Evolutionary conservation across 495 filamentous ascomycete species (phyloP).

Genomic region (Xylaria nigripes): DNA sequence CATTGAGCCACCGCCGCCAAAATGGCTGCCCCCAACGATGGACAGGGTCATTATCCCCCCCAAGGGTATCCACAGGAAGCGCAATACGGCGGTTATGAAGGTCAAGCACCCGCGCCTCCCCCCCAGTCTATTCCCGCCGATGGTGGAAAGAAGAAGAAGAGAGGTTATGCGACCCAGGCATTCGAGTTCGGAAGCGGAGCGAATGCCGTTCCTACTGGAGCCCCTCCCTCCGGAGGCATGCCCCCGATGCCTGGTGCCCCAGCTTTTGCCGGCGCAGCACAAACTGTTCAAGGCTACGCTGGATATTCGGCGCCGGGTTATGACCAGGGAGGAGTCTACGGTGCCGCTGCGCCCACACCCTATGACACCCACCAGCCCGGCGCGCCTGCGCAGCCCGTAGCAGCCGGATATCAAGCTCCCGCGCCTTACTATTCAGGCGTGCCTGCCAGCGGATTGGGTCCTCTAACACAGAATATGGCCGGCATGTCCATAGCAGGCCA

Average conservation of each 20-base stretch:
- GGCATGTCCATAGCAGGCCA: conserved; percentile 63
- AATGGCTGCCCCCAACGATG: conserved; percentile 50
- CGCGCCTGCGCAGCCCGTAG: conserved; percentile 28
- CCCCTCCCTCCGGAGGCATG: conserved; percentile 24
- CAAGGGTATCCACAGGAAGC: conserved; percentile 51
- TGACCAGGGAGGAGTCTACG: conserved; percentile 44
- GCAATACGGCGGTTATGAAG: conserved; percentile 31
- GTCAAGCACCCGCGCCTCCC: conserved; percentile 30
- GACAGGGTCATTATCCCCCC: conserved; percentile 53
- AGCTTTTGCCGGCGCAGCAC: conserved; percentile 29
- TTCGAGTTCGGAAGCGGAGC: conserved; percentile 88
- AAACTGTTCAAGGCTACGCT: conserved; percentile 40
- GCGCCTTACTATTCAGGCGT: conserved; percentile 54
- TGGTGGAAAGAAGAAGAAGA: conserved; percentile 68
- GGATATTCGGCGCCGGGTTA: conserved; percentile 56
- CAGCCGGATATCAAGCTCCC: conserved; percentile 57
- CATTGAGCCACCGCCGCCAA: conserved; percentile 21
- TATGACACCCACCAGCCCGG: conserved; percentile 42
- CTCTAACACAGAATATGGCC: conserved; percentile 75
- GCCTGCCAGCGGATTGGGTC: conserved; percentile 50
- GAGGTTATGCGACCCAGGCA: conserved; percentile 85
- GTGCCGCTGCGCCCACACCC: conserved; percentile 35
- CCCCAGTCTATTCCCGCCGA: conserved; percentile 33
- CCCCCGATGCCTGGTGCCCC: conserved; percentile 17
- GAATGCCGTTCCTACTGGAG: conserved; percentile 58